Evolutionary conservation across 208 protist species (phyloP), one percentile per base, ranked within the genome.

Genomic region (Leishmania turanica): DNA sequence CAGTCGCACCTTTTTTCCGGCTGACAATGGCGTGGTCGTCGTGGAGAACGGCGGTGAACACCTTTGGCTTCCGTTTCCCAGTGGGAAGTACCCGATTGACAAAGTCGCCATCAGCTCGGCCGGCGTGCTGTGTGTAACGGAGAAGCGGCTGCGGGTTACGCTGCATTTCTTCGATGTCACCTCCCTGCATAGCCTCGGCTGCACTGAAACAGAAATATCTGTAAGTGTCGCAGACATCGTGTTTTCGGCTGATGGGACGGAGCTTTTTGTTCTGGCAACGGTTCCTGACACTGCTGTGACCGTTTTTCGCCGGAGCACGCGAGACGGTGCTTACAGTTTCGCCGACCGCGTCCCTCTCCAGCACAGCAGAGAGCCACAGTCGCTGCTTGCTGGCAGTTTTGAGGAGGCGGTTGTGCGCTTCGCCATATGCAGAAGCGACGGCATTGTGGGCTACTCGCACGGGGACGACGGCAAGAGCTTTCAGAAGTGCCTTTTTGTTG

Each of bases 161-260:
- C 69, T 97, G 9, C 85, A 89, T 64, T 88, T 96, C 58, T 96
- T 91, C 87, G 83, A 87, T n/a, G 81, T 72, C 13, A 80, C 87
- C 34, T 82, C 86, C 8, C 82, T 81, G 64, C 81, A 85, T 69
- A 60, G 82, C 13, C 31, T 95, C 45, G 79, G 91, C 13, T 75
- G 82, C n/a, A 64, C 93, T 7, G 82, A 87, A 4, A 82, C 94
- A 31, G 78, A 93, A 65, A 87, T 91, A 1, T 81, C 62, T 31
- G 88, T 92, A 24, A 69, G 86, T 53, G 86, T 95, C 6, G 49
- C 86, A 27, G 75, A 89, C 37, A 81, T 96, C 71, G 70, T 70
- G 2, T 97, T 95, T 76, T 92, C 89, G 3, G 78, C 84, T 31
- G 84, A 84, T 58, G 92, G 82, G 19, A 80, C 85, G n/a, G 75